phyloP scores from a whole-genome alignment of 352 stramenopile genomes.

The Plasmopara muralis region DNA sequence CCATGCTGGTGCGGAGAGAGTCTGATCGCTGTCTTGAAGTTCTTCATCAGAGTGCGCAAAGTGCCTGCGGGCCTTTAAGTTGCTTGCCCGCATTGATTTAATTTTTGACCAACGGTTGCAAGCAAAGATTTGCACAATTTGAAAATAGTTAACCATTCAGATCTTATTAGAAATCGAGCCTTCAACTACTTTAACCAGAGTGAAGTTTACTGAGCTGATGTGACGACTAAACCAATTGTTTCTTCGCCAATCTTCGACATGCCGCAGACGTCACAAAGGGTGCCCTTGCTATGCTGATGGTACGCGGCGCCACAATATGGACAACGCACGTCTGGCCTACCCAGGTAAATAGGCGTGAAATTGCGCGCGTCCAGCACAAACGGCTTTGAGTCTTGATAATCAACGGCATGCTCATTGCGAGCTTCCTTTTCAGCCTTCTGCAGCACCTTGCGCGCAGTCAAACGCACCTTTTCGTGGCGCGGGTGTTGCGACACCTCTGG shows the following conservation, averaged over 20 bases:
- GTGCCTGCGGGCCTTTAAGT: slow-evolving; percentile 9
- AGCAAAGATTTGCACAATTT: slow-evolving; percentile 12
- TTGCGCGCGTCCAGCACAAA: slow-evolving; percentile 94
- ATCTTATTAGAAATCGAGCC: not conserved
- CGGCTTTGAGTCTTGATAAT: slow-evolving; percentile 96
- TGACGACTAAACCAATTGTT: slow-evolving; percentile 93
- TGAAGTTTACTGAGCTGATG: slow-evolving; percentile 35
- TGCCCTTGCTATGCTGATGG: slow-evolving; percentile 75
- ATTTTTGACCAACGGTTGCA: slow-evolving; percentile 3
- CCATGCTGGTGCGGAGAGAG: slow-evolving; percentile 24
- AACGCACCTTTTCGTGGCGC: slow-evolving; percentile 91
- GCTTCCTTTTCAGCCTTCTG: slow-evolving; percentile 98
- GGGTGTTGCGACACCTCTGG: slow-evolving; percentile 89
- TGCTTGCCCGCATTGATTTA: slow-evolving; percentile 14
- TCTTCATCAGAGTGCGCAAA: slow-evolving; percentile 53
- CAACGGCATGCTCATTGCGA: slow-evolving; percentile 95
- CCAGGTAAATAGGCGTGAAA: slow-evolving; percentile 95
- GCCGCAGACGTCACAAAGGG: slow-evolving; percentile 90
- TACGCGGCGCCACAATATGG: slow-evolving; percentile 95
- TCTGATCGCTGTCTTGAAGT: slow-evolving; percentile 67
- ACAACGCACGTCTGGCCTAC: slow-evolving; percentile 86
- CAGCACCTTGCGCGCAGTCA: slow-evolving; percentile 96
- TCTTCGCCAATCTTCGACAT: slow-evolving; percentile 92
- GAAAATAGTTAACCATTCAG: not conserved
- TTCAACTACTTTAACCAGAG: not conserved